Evolutionary conservation across 1,284 basidiomycete species (phyloP).

Genomic region (Cutaneotrichosporon sp.): DNA sequence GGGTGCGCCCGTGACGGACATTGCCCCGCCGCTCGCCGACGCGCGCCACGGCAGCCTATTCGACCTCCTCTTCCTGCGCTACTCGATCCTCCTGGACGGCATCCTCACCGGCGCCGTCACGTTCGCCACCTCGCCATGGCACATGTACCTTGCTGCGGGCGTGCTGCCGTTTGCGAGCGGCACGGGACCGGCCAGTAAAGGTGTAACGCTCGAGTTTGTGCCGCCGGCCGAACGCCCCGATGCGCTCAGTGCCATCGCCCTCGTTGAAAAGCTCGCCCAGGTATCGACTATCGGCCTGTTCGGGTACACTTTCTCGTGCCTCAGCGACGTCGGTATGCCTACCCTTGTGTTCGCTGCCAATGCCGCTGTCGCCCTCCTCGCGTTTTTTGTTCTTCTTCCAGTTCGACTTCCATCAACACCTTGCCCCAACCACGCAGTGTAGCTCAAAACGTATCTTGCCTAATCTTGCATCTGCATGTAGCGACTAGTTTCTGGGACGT

Average conservation of each 20-base stretch:
- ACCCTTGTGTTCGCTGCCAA: conserved; percentile 36
- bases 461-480: neutral
- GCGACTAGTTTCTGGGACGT: neutral
- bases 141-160: conserved; percentile 42
- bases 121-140: conserved; percentile 28
- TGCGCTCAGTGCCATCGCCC: conserved; percentile 42
- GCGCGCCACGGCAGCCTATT: conserved; percentile 31
- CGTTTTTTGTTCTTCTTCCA: conserved; percentile 30
- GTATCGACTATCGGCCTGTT: conserved; percentile 38
- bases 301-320: conserved; percentile 29
- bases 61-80: conserved; percentile 44
- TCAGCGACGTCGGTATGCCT: conserved; percentile 30
- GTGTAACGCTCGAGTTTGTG: conserved; percentile 46
- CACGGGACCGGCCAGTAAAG: conserved; percentile 45
- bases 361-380: conserved; percentile 37
- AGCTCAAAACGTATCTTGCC: neutral
- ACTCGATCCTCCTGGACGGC: conserved; percentile 43
- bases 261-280: conserved; percentile 42
- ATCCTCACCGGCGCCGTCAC: conserved; percentile 32
- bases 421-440: neutral
- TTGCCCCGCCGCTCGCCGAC: conserved; percentile 18
- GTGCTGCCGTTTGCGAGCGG: conserved; percentile 45
- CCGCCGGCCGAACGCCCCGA: conserved; percentile 29
- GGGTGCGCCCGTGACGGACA: conserved; percentile 11
- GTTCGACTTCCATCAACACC: conserved; percentile 27